Percentiles rank a stretch among this genome's conserved stretches.
phyloP scores from a whole-genome alignment of 768 basidiomycete genomes.

The Boletus tylopilopsis region DNA sequence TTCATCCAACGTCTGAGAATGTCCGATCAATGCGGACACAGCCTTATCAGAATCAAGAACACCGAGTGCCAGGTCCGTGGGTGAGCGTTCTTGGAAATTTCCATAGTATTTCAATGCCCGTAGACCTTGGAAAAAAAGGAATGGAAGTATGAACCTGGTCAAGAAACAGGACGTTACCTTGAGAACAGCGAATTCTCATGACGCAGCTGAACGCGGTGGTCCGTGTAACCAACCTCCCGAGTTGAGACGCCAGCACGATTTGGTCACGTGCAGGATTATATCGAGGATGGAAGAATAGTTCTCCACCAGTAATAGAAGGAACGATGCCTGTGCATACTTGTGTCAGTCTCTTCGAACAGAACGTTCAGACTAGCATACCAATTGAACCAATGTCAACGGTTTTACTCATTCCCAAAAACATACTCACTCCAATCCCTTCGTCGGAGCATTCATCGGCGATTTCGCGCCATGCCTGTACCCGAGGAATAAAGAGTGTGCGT shows the following conservation, averaged over 20 bases:
- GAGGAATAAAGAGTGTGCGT: conserved; percentile 69
- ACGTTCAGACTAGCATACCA: conserved; percentile 40
- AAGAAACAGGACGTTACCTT: conserved; percentile 46
- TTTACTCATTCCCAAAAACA: conserved; percentile 79
- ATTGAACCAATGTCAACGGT: conserved; percentile 87
- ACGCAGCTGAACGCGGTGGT: conserved; percentile 78
- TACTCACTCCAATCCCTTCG: conserved; percentile 84
- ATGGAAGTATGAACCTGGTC: conserved; percentile 6
- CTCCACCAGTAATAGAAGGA: conserved; percentile 78
- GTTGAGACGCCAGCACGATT: conserved; percentile 64
- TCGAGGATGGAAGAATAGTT: conserved; percentile 89
- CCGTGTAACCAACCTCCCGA: conserved; percentile 63
- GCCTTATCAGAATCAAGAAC: conserved; percentile 79
- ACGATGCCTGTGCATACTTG: conserved; percentile 47
- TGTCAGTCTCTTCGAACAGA: conserved; percentile 6
- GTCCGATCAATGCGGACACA: conserved; percentile 69
- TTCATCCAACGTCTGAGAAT: conserved; percentile 64
- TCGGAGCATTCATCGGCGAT: conserved; percentile 87
- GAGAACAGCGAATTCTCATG: conserved; percentile 80
- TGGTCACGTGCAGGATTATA: conserved; percentile 71
- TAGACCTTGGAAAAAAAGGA: conserved; percentile 45
- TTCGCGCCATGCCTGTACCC: conserved; percentile 74
- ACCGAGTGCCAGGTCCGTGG: conserved; percentile 77
- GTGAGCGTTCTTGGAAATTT: conserved; percentile 62
- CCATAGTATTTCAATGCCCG: conserved; percentile 64